Evolutionary conservation across 1,284 basidiomycete species (phyloP), one percentile per base, ranked within the genome.

Genomic region (Sporisorium sorghi): DNA sequence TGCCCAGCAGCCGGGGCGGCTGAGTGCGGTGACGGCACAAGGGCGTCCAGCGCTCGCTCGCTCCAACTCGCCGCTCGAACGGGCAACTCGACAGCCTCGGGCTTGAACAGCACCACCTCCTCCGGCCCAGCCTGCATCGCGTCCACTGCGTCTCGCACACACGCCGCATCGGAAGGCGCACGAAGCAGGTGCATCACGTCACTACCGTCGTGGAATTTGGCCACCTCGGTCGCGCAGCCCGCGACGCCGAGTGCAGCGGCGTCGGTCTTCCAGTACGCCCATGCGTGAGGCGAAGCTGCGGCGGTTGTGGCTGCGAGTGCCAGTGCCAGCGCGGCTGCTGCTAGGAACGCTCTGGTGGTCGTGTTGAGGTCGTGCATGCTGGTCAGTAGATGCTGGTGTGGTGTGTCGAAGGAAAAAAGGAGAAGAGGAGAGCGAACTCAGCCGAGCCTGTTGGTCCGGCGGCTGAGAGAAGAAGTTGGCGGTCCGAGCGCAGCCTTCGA

Each of bases 61-160:
- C 30, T 46, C 44, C 44, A 46, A 28, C 8, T 51, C n/a, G 39
- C 24, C n/a, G 2, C 12, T n/a, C 37, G 50, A 30, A 50, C 5
- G n/a, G 6, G 17, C 49, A 9, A 1, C 11, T 44, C 12, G 28
- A 65, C n/a, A 11, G 56, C 44, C 35, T 62, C 66, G 12, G 28
- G 59, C 51, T 62, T 69, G 44, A 69, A 63, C 23, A 69, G 26
- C 23, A 69, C 66, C 28, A 59, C 60, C 24, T 69, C 56, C 23
- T 21, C 43, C 10, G 35, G 49, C 2, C 49, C 60, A 14, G 14
- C 10, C 23, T 53, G 28, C n/a, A 24, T 5, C 24, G 10, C 17
- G 19, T 14, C 17, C 39, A 43, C 8, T 7, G 14, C 28, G n/a
- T 21, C n/a, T n/a, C n/a, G 32, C 0, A 37, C 44, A 17, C 58